Base-by-base conservation (phyloP, 495 filamentous ascomycete genomes). In the Glutinoglossum americanum region DNA sequence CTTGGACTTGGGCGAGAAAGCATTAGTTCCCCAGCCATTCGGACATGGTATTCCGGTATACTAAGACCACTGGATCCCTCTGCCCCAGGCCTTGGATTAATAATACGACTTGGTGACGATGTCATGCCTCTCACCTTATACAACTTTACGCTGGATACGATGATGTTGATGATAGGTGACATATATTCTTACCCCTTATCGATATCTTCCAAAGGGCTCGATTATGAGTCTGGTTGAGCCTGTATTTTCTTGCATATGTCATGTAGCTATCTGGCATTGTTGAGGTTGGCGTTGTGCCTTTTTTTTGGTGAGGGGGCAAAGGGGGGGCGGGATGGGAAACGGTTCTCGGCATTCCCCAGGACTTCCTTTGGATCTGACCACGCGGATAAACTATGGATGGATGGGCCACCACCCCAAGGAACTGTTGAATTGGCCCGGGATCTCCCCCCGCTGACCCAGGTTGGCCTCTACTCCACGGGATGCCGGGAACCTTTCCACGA, bases 1-100 rank as follows among this genome's bases (percentile, higher is more conserved):
- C 51, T 59, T 59, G 57, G 57, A 57, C 28, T 25, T 59, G 27
- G 37, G 19, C 10, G 11, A 49, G 10, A 58, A 51, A 41, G 19
- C 28, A 23, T 23, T 58, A 19, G 23, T 30, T 11, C 13, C 47
- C 30, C 56, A 54, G n/a, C 23, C 56, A 4, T 58, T 26, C 30
- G 8, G 25, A n/a, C 13, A 21, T 19, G 19, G 45, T 28, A 33
- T 58, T 27, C 56, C 23, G 9, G 56, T 55, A 25, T 51, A 55
- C 47, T 58, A 32, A 17, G 49, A 45, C 10, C n/a, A n/a, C n/a
- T n/a, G n/a, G n/a, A n/a, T n/a, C n/a, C n/a, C n/a, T n/a, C n/a
- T n/a, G n/a, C n/a, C n/a, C 21, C 41, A 13, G 13, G 19, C 41
- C 41, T 45, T 45, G 19, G 41, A 21, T 45, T 45, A 41, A 41